Base-by-base conservation (phyloP, 2,329 filamentous ascomycete species). In the Orbilia ellipsospora region DNA sequence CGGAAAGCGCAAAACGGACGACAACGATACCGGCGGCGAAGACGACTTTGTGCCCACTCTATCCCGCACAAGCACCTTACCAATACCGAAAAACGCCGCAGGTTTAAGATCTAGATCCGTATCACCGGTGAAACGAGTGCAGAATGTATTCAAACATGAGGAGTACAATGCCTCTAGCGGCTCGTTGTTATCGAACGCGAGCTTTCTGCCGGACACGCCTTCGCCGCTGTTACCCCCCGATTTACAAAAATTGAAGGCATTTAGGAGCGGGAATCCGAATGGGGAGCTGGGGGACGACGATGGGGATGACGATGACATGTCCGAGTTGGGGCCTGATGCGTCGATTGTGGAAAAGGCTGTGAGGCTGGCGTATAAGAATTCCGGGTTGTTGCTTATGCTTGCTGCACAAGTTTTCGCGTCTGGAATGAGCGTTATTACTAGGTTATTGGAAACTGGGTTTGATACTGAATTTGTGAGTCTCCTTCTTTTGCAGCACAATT, bases 331-430 rank as follows among this genome's bases (percentile, higher is more conserved):
- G 3, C 26, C 40, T 28, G 69, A 74, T 59, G 62, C 69, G 10
- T 67, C 69, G 52, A 45, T 64, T n/a, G 63, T 68, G 63, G 70
- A 68, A 57, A 63, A 60, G 18, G 0, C 64, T 7, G 44, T 18
- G 52, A 60, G 56, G 23, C 5, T 68, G 20, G 44, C 56, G 44
- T 42, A 64, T 31, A 62, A 26, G 63, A 74, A 74, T 31, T 67
- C 70, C 23, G 70, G 70, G 50, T 59, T 74, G 64, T 55, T 74
- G 63, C 70, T 74, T 15, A 74, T 74, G 70, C 63, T 74, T 28
- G 51, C 70, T 15, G 70, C 70, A 57, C 70, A 74, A 28, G 57
- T 74, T 28, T 74, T 74, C 55, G 70, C 63, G 63, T 74, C 70
- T 44, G 59, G 57, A 15, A 74, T 74, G 70, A 66, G 61, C 36